Conservation (phyloP, 768 basidiomycete genomes). For the Obba rivulosa region DNA sequence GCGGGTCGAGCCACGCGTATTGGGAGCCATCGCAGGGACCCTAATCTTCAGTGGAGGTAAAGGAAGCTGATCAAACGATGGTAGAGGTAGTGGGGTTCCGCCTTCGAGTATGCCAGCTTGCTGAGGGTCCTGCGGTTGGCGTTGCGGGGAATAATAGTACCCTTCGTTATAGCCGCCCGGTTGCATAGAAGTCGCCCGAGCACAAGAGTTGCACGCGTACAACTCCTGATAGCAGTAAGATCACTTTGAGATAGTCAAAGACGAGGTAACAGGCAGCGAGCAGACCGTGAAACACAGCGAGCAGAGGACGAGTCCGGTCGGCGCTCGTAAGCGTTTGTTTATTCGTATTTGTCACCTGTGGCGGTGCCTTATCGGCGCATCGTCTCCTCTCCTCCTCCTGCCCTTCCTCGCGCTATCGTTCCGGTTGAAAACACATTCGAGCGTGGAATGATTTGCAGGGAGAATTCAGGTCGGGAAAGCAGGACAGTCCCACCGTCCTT, state of each 20-base stretch:
- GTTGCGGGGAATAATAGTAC: too few species aligned
- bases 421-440: not conserved
- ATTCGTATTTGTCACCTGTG: constrained; percentile 3
- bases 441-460: not conserved
- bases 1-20: constrained; percentile 16
- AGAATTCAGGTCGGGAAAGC: not conserved
- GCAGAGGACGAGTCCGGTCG: not conserved
- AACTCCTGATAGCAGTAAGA: not conserved
- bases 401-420: not conserved
- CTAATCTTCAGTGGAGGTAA: not conserved
- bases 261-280: not conserved
- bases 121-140: too few species aligned
- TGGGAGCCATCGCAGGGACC: constrained; percentile 19
- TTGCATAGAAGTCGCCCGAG: too few species aligned
- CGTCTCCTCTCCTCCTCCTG: constrained; percentile 1
- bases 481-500: not conserved
- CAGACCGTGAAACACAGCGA: not conserved
- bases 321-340: constrained; percentile 1
- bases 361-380: constrained; percentile 6
- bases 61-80: not conserved
- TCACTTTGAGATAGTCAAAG: not conserved
- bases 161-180: too few species aligned
- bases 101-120: not conserved
- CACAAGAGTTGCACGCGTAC: too few species aligned
- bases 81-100: not conserved